phyloP scores from a whole-genome alignment of 2,329 filamentous ascomycete genomes.

The Immersiporthe knoxdaviesiana region DNA sequence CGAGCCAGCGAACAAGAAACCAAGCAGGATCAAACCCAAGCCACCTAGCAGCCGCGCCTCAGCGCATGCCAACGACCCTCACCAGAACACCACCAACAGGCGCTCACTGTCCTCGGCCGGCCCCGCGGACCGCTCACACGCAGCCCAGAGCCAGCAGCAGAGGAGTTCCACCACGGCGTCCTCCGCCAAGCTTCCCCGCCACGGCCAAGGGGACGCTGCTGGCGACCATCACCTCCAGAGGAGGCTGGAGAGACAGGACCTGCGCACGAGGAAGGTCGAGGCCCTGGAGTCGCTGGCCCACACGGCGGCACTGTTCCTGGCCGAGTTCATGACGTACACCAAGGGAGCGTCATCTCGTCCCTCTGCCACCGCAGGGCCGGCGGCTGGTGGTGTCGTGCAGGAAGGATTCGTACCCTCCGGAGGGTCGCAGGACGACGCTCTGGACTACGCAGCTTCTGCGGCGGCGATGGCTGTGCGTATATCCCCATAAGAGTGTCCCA shows the following conservation, averaged over 20 bases:
- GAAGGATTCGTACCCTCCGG: not conserved
- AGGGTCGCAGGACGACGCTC: not conserved
- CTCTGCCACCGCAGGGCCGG: not conserved
- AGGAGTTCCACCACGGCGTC: not conserved
- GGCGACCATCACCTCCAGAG: slow-evolving; percentile 5
- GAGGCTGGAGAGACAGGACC: slow-evolving; percentile 22
- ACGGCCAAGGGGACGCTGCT: not conserved
- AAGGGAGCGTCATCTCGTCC: not conserved
- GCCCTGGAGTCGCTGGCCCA: slow-evolving; percentile 27
- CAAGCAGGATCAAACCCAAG: not conserved
- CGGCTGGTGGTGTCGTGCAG: not conserved
- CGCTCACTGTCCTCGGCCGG: not conserved
- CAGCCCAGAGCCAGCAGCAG: not conserved
- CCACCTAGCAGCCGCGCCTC: not conserved
- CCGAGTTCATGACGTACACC: slow-evolving; percentile 21
- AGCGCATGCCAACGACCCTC: not conserved
- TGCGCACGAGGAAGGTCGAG: slow-evolving; percentile 27
- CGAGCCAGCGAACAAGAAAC: slow-evolving; percentile 10
- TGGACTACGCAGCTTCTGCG: slow-evolving; percentile 4
- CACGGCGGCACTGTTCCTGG: slow-evolving; percentile 25
- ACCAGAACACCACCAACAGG: not conserved
- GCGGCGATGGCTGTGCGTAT: slow-evolving; percentile 13
- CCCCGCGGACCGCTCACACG: not conserved
- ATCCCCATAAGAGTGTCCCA: not conserved
- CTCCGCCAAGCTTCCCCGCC: not conserved